A percentile compares a stretch with the other conserved stretches of the same genome.
Evolutionary conservation across 768 basidiomycete species (phyloP).

Genomic region (Hericium erinaceus): DNA sequence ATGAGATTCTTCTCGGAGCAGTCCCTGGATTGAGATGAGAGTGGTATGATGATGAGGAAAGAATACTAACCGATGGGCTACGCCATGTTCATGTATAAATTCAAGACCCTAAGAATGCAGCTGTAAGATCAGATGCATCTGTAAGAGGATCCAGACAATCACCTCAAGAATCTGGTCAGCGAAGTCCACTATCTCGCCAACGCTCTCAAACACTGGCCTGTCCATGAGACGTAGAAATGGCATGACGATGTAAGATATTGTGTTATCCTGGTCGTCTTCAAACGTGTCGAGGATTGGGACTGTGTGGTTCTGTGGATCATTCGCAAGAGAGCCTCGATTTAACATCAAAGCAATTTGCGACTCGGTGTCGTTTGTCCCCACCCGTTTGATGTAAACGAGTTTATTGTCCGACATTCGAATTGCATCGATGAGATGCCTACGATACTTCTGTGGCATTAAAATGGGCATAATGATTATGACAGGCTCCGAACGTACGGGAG

Average conservation of each 20-base stretch:
- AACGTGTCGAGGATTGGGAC: too few species aligned
- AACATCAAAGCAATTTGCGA: slow-evolving; percentile 5
- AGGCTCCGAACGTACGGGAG: too few species aligned
- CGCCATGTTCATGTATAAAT: slow-evolving; percentile 8
- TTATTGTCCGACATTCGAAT: too few species aligned
- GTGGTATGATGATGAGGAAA: too few species aligned
- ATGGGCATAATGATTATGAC: too few species aligned
- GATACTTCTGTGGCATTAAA: too few species aligned
- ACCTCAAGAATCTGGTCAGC: slow-evolving; percentile 9
- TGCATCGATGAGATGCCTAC: too few species aligned
- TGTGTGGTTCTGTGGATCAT: slow-evolving; percentile 4
- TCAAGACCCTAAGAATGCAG: slow-evolving; percentile 3
- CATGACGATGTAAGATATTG: slow-evolving; percentile 10
- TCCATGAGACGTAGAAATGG: slow-evolving; percentile 3
- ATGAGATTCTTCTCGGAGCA: slow-evolving; percentile 1
- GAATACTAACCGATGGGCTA: slow-evolving; percentile 6
- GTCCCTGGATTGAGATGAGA: background rate
- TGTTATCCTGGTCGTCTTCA: too few species aligned
- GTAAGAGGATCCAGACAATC: background rate
- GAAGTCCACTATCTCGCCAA: slow-evolving; percentile 1
- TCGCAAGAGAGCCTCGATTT: background rate
- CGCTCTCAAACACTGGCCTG: background rate
- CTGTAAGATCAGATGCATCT: background rate
- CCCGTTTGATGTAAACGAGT: too few species aligned
- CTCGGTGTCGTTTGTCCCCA: too few species aligned